Evolutionary conservation across 805 yeast genomes (phyloP).

Genomic region (Hanseniaspora lachancei): DNA sequence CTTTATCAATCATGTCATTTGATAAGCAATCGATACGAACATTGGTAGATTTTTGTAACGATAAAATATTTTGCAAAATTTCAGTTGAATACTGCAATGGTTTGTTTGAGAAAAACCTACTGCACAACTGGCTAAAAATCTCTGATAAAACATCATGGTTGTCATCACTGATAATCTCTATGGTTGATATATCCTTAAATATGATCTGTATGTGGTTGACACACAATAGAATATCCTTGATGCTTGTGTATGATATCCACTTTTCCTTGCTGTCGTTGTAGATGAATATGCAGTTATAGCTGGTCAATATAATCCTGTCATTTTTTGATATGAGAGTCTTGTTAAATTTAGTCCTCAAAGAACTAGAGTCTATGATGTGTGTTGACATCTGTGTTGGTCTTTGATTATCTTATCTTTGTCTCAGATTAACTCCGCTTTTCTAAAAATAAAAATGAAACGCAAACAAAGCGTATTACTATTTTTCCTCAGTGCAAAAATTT

Average conservation of each 20-base stretch:
- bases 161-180: neutral
- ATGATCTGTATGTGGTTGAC: neutral
- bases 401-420: neutral
- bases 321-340: neutral
- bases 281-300: neutral
- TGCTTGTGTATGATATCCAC: slow-evolving; percentile 5
- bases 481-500: no score
- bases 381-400: neutral
- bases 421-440: neutral
- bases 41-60: neutral
- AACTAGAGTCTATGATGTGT: neutral
- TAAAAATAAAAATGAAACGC: neutral
- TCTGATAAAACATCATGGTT: neutral
- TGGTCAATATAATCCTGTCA: neutral
- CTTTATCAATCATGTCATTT: neutral
- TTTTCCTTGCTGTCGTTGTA: neutral
- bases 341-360: neutral
- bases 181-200: neutral
- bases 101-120: neutral
- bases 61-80: neutral
- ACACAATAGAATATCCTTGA: neutral
- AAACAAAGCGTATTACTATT: no score
- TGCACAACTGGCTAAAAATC: neutral
- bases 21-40: neutral
- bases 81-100: neutral